Percentiles rank a stretch among this genome's conserved stretches.
phyloP scores from a whole-genome alignment of 495 filamentous ascomycete species.

The Penicillium crystallinum region DNA sequence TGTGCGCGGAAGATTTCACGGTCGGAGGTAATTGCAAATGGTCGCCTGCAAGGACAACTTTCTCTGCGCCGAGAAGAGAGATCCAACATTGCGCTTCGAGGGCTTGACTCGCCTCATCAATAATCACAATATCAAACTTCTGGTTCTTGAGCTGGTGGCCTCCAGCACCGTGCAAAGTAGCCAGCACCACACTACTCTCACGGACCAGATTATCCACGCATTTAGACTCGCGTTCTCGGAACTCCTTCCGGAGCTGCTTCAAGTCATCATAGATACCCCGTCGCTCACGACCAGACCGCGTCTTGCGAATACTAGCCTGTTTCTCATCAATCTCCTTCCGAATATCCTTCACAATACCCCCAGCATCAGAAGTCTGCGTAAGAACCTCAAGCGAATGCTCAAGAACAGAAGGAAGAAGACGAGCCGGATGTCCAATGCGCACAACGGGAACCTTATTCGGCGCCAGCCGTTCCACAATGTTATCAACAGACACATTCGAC shows the following conservation, averaged over 20 bases:
- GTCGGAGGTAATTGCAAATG: slow-evolving; percentile 93
- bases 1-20: slow-evolving; percentile 60
- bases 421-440: slow-evolving; percentile 87
- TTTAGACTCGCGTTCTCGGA: slow-evolving; percentile 72
- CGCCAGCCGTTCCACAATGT: slow-evolving; percentile 91
- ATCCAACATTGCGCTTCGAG: slow-evolving; percentile 98
- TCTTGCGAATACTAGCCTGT: slow-evolving; percentile 83
- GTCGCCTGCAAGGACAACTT: slow-evolving; percentile 88
- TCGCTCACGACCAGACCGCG: slow-evolving; percentile 71
- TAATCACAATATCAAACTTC: slow-evolving; percentile 87
- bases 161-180: slow-evolving; percentile 89
- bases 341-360: slow-evolving; percentile 84
- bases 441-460: slow-evolving; percentile 80
- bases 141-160: slow-evolving; percentile 76
- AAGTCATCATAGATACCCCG: slow-evolving; percentile 80
- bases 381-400: slow-evolving; percentile 87
- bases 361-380: slow-evolving; percentile 87
- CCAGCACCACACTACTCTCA: slow-evolving; percentile 79
- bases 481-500: slow-evolving; percentile 95
- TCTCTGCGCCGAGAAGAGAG: slow-evolving; percentile 71
- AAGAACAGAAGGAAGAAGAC: slow-evolving; percentile 81
- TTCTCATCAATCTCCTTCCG: slow-evolving; percentile 90
- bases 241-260: slow-evolving; percentile 82
- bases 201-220: slow-evolving; percentile 72
- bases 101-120: slow-evolving; percentile 94